Evolutionary conservation across 2,329 filamentous ascomycete genomes (phyloP).

Genomic region (Xylogone sp.): DNA sequence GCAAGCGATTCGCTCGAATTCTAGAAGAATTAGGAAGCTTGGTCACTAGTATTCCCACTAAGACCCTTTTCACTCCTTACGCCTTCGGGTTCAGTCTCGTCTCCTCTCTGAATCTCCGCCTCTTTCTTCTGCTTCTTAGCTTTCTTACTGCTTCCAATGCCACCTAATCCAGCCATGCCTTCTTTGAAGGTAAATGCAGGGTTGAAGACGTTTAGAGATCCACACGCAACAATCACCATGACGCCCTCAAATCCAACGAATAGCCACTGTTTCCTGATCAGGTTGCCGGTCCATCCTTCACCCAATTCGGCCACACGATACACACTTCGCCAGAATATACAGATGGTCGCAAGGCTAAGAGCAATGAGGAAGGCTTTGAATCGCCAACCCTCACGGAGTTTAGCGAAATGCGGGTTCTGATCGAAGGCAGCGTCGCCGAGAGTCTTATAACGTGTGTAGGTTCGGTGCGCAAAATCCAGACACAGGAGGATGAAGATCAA

Average conservation of each 20-base stretch:
- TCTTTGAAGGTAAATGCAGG: slow-evolving; percentile 24
- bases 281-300: slow-evolving; percentile 55
- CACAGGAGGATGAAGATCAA: slow-evolving; percentile 48
- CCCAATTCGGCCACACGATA: slow-evolving; percentile 65
- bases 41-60: slow-evolving; percentile 2
- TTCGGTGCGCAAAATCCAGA: slow-evolving; percentile 45
- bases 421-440: slow-evolving; percentile 34
- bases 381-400: slow-evolving; percentile 34
- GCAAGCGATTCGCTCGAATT: background rate
- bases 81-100: background rate
- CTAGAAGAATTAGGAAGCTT: background rate
- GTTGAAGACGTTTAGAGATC: slow-evolving; percentile 42
- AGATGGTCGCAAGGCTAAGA: slow-evolving; percentile 53
- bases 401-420: slow-evolving; percentile 31
- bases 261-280: slow-evolving; percentile 51
- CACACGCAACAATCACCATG: slow-evolving; percentile 43
- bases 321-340: slow-evolving; percentile 60
- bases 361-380: slow-evolving; percentile 55
- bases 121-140: background rate
- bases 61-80: background rate
- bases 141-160: slow-evolving; percentile 3
- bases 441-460: slow-evolving; percentile 27
- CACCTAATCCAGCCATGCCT: slow-evolving; percentile 4
- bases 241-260: slow-evolving; percentile 57
- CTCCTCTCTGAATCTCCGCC: background rate